Base-by-base conservation (phyloP, 352 stramenopile genomes). In the Globisporangium splendens region DNA sequence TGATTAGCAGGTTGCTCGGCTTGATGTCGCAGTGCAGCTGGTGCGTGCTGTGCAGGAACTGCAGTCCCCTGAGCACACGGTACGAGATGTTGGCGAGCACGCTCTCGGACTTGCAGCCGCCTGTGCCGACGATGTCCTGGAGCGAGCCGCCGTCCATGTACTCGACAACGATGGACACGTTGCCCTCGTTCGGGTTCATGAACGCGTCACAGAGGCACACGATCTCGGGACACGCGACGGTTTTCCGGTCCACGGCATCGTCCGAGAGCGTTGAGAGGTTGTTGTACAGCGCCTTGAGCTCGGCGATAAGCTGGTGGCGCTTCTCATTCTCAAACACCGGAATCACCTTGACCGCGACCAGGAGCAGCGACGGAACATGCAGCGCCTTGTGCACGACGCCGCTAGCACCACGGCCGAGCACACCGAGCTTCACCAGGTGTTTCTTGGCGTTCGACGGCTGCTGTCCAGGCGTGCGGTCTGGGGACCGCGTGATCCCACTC, bases 1-100 rank as follows among this genome's bases (percentile, higher is more conserved):
- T 97, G 58, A 98, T 94, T 18, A 98, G 76, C 21, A 98, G 60
- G 67, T 98, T 98, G 51, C 86, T 87, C 12, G 91, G 91, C 59
- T 98, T 98, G 52, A 98, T 96, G 50, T 98, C 95, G 24, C 95
- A 89, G 47, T 98, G 95, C 18, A 98, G 69, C 53, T 97, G 87
- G 46, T 94, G 78, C 15, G 83, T 92, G 28, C 72, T 71, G 64
- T 98, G 93, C n/a, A 98, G 69, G 71, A 95, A 98, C 42, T 65
- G 55, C 10, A 98, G 72, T 0, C 90, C 93, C 39, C 89, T 86
- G 31, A 98, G 75, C 20, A 97, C 86, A 10, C 90, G 77, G 35
- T 79, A 84, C 14, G 86, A 89, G 41, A 98, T 96, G 22, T 94
- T 92, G 8, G 90, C 87, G 18, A 98, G 71, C n/a, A 94, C 85